Evolutionary conservation across 331 rosid species (phyloP), one percentile per base, ranked within the genome.

Genomic region (Cucumis variabilis): DNA sequence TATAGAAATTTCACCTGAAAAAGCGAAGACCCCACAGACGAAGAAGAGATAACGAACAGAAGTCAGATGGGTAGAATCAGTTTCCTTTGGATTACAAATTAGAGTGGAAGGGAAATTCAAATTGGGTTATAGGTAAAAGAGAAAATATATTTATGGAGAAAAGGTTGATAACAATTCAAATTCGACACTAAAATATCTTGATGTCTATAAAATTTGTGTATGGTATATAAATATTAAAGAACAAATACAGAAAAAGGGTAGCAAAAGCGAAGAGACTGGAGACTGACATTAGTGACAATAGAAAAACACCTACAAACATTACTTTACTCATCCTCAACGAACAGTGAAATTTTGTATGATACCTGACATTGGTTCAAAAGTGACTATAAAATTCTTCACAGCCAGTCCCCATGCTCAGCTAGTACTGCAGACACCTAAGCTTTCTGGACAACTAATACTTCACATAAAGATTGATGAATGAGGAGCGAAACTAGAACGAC

Each of bases 1-100:
- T 53, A 53, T 50, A 80, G 46, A 80, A 79, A 28, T 33, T 17
- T 53, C 84, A 78, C 83, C 83, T 51, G 65, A 51, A 44, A 76
- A 46, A 6, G 46, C 33, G 82, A 76, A 51, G 62, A 3, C 3
- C 20, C 83, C 63, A 23, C 13, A 25, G 50, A 77, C 12, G 30
- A 37, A 77, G 30, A 77, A 19, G 33, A 14, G 74, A 27, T 24
- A 77, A 23, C 23, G 83, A 51, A 3, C 46, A 37, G 12, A 78
- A 51, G 8, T 79, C 25, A 79, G 68, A 79, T 0, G 13, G 44
- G 46, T 27, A 9, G 68, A 79, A 53, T 24, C 84, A 25, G 16
- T 25, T 51, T 79, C 68, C 58, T 23, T 51, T 10, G 7, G 66
- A 79, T 79, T 53, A 53, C 24, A 27, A 27, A 27, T 71, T 16